Conservation (phyloP, 1,284 basidiomycete genomes). For the Cronartium quercuum region DNA sequence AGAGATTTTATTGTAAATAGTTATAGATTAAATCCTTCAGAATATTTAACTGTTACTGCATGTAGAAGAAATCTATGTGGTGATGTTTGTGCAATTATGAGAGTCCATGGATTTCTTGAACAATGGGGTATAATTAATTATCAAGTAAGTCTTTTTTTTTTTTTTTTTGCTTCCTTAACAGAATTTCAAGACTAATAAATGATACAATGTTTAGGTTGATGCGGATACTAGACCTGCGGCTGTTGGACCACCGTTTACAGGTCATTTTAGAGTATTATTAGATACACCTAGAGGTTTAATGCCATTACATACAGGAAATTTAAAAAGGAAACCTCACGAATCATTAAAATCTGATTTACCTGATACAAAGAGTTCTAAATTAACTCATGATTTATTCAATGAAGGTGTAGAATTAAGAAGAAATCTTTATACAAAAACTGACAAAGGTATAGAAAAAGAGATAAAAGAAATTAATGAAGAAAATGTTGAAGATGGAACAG, state of each 20-base stretch:
- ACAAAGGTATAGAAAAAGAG: conserved; percentile 52
- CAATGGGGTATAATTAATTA: conserved; percentile 99
- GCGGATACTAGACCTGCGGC: conserved; percentile 90
- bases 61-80: conserved; percentile 93
- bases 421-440: conserved; percentile 73
- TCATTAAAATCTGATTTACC: conserved; percentile 51
- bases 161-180: neutral
- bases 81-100: conserved; percentile 97
- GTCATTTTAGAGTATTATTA: conserved; percentile 94
- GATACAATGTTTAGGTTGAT: conserved; percentile 66
- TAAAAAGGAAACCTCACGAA: conserved; percentile 37
- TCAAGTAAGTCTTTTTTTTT: conserved; percentile 59
- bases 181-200: neutral
- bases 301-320: conserved; percentile 83
- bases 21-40: conserved; percentile 84
- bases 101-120: conserved; percentile 96
- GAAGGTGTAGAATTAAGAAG: conserved; percentile 64
- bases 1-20: conserved; percentile 99
- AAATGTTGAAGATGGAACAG: conserved; percentile 38
- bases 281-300: conserved; percentile 94
- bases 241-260: conserved; percentile 93
- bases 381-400: conserved; percentile 49
- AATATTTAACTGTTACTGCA: conserved; percentile 96
- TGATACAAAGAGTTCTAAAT: conserved; percentile 4
- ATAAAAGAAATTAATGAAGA: conserved; percentile 42